phyloP scores from a whole-genome alignment of 129 eudicot species.

The Centrapalus pauciflorus region DNA sequence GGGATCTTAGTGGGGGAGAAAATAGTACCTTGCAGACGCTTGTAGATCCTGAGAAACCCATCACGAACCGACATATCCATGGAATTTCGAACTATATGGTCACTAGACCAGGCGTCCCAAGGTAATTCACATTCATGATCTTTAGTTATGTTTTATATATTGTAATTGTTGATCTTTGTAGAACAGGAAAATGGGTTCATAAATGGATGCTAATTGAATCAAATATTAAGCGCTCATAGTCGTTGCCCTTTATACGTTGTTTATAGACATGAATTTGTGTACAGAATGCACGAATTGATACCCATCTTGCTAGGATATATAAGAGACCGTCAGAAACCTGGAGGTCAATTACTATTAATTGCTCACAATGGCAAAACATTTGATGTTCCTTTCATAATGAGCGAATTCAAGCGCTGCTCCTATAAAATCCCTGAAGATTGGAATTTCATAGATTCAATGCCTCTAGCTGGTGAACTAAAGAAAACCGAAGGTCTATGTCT shows the following conservation, averaged over 20 bases:
- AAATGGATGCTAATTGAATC: too few species aligned
- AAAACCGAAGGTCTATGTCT: constrained; percentile 52
- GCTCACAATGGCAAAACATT: constrained; percentile 69
- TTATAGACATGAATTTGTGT: constrained; percentile 9
- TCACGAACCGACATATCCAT: constrained; percentile 52
- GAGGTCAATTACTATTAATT: constrained; percentile 55
- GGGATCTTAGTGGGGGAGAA: constrained; percentile 80
- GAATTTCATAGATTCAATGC: constrained; percentile 65
- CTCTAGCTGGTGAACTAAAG: constrained; percentile 51
- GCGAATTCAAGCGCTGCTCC: constrained; percentile 60
- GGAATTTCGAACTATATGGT: constrained; percentile 65
- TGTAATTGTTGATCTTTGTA: neutral
- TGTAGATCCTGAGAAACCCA: constrained; percentile 62
- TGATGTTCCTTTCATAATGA: constrained; percentile 74
- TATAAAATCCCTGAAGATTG: constrained; percentile 68
- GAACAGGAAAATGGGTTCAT: too few species aligned
- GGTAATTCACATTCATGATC: constrained; percentile 44
- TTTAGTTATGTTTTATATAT: neutral
- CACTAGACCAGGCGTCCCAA: constrained; percentile 57
- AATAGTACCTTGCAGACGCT: constrained; percentile 84
- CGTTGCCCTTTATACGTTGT: too few species aligned
- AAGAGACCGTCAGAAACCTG: constrained; percentile 73
- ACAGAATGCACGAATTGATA: constrained; percentile 87
- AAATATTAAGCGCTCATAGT: too few species aligned
- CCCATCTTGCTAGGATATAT: constrained; percentile 67